Evolutionary conservation across 306 rosid genomes (phyloP), one percentile per base, ranked within the genome.

Genomic region (Abrus precatorius): DNA sequence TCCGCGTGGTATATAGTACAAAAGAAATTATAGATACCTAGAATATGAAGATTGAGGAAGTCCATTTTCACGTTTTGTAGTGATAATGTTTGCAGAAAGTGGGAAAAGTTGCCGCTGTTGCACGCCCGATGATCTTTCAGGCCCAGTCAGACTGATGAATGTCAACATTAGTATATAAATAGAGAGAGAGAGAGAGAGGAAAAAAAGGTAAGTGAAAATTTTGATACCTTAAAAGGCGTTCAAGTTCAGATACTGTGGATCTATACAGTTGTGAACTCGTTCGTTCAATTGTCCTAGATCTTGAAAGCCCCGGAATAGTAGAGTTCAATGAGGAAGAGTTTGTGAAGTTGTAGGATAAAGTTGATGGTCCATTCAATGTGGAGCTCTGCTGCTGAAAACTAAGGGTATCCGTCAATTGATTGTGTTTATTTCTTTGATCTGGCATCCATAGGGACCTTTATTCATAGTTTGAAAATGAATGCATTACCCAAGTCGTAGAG

Each of bases 1-100:
- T 8, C 2, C 5, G 49, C 32, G 2, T 27, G 30, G 1, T 64
- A 29, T 47, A 11, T 10, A 69, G 40, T 69, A 27, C 41, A 10
- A 45, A 30, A 47, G 13, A 69, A 69, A 47, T 11, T 1, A 49
- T 68, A 47, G 20, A 27, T 71, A 80, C 84, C 67, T 40, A 2
- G 63, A 10, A 53, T 40, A 9, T 50, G 84, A 53, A 3, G 59
- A 29, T 3, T 6, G 4, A 7, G 32, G 1, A 71, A 12, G 6
- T 5, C 41, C 66, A 3, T 27, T 62, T 28, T 9, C 52, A 5
- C 11, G 11, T 13, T 34, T 60, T 11, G 83, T 1, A 3, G 27
- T 14, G 32, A 33, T 11, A 44, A 6, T 4, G n/a, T 53, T 57
- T 40, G 59, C 7, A 45, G 71, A 40, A 20, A 59, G 5, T 12